Evolutionary conservation across 345 rosid genomes (phyloP).

Genomic region (Pugionium dolabratum): DNA sequence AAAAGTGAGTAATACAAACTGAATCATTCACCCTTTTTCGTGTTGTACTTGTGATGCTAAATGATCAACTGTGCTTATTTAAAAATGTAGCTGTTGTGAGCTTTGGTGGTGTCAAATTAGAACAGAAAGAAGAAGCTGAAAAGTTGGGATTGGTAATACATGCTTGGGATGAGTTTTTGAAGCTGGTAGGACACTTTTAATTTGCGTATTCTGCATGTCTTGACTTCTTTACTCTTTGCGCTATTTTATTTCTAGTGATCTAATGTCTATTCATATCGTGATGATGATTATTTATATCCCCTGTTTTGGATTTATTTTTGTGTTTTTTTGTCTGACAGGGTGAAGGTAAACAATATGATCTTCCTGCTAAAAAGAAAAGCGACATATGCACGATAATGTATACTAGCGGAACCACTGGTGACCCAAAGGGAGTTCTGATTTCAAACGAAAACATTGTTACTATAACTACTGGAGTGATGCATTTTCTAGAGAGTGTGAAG

Average conservation of each 20-base stretch:
- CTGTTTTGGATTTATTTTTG: not conserved
- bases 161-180: constrained; percentile 80
- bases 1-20: constrained; percentile 51
- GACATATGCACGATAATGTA: constrained; percentile 97
- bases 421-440: constrained; percentile 93
- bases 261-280: not conserved
- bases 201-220: not conserved
- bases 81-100: constrained; percentile 72
- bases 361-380: constrained; percentile 62
- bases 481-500: constrained; percentile 58
- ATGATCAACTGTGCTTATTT: constrained; percentile 16
- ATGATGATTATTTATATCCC: not conserved
- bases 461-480: constrained; percentile 70
- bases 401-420: constrained; percentile 99
- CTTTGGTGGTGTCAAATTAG: constrained; percentile 62
- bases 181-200: constrained; percentile 47
- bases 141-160: constrained; percentile 56
- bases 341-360: constrained; percentile 62
- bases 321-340: constrained; percentile 48
- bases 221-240: not conserved
- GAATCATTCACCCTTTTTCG: not conserved
- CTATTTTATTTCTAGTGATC: not conserved
- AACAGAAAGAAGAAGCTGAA: constrained; percentile 61
- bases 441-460: constrained; percentile 85
- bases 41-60: constrained; percentile 9